phyloP scores from a whole-genome alignment of 1,284 basidiomycete genomes.

The Agroathelia rolfsii region DNA sequence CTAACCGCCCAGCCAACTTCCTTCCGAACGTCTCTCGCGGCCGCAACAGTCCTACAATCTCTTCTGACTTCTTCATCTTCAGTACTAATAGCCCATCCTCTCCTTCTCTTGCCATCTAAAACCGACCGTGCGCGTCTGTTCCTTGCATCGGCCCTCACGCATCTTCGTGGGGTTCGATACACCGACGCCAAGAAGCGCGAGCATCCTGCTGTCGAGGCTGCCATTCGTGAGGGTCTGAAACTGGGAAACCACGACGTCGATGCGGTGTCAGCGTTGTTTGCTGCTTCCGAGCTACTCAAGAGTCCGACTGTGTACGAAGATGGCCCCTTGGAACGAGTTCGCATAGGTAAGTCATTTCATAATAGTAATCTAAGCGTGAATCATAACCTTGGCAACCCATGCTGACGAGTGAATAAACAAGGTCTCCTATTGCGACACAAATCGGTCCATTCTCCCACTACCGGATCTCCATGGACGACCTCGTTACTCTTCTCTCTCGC shows the following conservation, averaged over 20 bases:
- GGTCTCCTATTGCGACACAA: constrained; percentile 63
- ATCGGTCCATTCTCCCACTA: constrained; percentile 50
- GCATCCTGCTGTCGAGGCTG: constrained; percentile 52
- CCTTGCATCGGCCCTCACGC: constrained; percentile 61
- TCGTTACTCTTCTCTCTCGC: constrained; percentile 70
- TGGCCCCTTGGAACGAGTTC: constrained; percentile 43
- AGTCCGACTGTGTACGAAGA: constrained; percentile 29
- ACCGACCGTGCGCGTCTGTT: constrained; percentile 58
- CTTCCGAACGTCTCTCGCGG: constrained; percentile 34
- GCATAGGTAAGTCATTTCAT: constrained; percentile 39
- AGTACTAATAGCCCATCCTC: constrained; percentile 39
- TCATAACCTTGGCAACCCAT: too few relatives aligned
- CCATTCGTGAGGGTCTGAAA: constrained; percentile 77
- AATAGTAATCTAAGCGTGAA: too few relatives aligned
- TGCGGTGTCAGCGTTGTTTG: constrained; percentile 64
- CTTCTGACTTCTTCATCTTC: too few relatives aligned
- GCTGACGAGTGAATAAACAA: constrained; percentile 17
- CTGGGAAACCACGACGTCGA: constrained; percentile 73
- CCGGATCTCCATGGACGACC: constrained; percentile 61
- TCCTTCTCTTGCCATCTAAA: constrained; percentile 29
- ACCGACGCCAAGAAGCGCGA: constrained; percentile 54
- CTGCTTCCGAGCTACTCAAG: constrained; percentile 39
- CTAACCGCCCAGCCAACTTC: constrained; percentile 34
- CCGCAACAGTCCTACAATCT: constrained; percentile 49
- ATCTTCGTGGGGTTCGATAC: constrained; percentile 53